Base-by-base conservation (phyloP, 2,329 filamentous ascomycete species). In the Elsinoe ampelina region DNA sequence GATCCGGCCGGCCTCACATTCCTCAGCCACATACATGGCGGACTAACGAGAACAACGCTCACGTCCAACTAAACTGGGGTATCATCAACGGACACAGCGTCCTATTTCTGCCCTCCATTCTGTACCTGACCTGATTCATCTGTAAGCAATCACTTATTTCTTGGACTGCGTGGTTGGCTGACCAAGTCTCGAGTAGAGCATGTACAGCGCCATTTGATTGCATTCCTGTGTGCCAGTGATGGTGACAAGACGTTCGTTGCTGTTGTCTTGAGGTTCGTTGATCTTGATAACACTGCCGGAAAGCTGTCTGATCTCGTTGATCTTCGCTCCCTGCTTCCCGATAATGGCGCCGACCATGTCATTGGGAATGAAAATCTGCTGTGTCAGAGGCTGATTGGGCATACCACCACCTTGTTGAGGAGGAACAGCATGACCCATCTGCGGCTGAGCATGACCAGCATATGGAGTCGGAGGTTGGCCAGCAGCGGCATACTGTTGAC, bases 291-390 rank as follows among this genome's bases (percentile, higher is more conserved):
- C 91, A 74, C 92, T 97, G 64, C 92, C 93, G 71, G 88, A 95
- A 65, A 98, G 84, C 71, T 96, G 90, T 64, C 93, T 85, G 63
- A 98, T 98, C 74, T 98, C 93, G 70, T 98, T 98, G 79, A 98
- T 98, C 81, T 98, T 98, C 57, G 90, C 88, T 62, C 93, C 93
- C 60, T 93, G 93, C 76, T 98, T 98, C 67, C 93, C 93, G 65
- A 98, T 98, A 66, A 98, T 98, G 57, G 93, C 93, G 61, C 93
- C 93, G 55, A 98, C 93, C 93, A 98, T 97, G 68, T 98, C 93
- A 70, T 98, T 98, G 58, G 93, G 93, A 65, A 98, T 98, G 75
- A 87, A 98, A 63, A 98, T 98, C 73, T 98, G 93, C 73, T 98
- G 93, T 2, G 93, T 98, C 67, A 97, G 78, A 52, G 91, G 89